A percentile compares a stretch with the other conserved stretches of the same genome.
phyloP scores from a whole-genome alignment of 1,139 yeast genomes.

The Nakaseomyces bracarensis region DNA sequence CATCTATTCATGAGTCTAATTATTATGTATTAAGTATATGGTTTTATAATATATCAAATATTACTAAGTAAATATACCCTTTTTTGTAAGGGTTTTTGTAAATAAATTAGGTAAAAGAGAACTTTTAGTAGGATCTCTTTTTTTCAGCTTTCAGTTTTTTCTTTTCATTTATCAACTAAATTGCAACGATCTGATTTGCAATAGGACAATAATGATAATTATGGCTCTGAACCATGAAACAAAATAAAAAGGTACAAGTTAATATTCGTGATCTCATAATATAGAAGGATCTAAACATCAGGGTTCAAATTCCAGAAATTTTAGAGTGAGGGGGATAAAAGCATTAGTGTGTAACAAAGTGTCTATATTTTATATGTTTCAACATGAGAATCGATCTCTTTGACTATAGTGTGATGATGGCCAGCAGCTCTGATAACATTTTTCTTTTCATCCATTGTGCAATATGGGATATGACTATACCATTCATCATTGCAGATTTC shows the following conservation, averaged over 20 bases:
- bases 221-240: too few species aligned
- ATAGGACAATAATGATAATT: too few species aligned
- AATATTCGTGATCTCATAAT: slow-evolving; percentile 2
- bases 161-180: too few species aligned
- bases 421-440: slow-evolving; percentile 40
- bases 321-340: too few species aligned
- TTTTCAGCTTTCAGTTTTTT: too few species aligned
- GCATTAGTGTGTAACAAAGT: too few species aligned
- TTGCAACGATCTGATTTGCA: too few species aligned
- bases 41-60: background rate
- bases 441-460: slow-evolving; percentile 41
- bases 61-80: background rate
- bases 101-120: background rate
- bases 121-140: too few species aligned
- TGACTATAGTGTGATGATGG: slow-evolving; percentile 51
- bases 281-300: too few species aligned
- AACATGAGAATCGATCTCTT: slow-evolving; percentile 41
- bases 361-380: slow-evolving; percentile 35
- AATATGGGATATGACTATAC: slow-evolving; percentile 49
- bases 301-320: background rate
- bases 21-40: slow-evolving; percentile 5
- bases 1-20: too few species aligned
- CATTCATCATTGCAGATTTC: slow-evolving; percentile 65
- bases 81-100: background rate
- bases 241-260: background rate